A percentile compares a stretch with the other conserved stretches of the same genome.
These are phyloP conservation scores for Rhexocercosporidium sp. DNA, from an alignment of 2,329 filamentous ascomycete genomes.

Conservation along the genomic window DNA sequence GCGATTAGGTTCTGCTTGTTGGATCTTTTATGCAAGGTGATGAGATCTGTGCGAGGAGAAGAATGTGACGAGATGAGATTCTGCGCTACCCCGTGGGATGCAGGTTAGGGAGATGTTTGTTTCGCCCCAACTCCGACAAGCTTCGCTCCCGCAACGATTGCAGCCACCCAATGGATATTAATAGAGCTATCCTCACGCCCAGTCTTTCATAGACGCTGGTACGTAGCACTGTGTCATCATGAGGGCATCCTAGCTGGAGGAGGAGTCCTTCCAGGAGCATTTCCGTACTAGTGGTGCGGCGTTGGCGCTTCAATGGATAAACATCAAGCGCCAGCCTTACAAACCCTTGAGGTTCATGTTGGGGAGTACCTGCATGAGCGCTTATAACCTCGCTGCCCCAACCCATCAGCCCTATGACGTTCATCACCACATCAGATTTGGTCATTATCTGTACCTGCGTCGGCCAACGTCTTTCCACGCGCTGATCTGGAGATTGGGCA, in stretches of 20 bases:
- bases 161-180: constrained; percentile 1
- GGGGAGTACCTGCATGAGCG: constrained; percentile 34
- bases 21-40: constrained; percentile 20
- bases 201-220: constrained; percentile 19
- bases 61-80: constrained; percentile 6
- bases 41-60: constrained; percentile 15
- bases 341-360: constrained; percentile 25
- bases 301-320: constrained; percentile 33
- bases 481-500: constrained; percentile 17
- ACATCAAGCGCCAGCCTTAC: constrained; percentile 33
- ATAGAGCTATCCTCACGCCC: constrained; percentile 9
- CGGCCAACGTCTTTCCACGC: constrained; percentile 17
- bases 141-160: not conserved
- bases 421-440: not conserved
- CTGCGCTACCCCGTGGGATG: constrained; percentile 12
- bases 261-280: not conserved
- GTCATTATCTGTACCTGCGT: constrained; percentile 16
- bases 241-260: not conserved
- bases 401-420: constrained; percentile 34
- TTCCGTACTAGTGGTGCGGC: not conserved
- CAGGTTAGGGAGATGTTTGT: not conserved
- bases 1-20: constrained; percentile 19
- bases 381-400: constrained; percentile 21
- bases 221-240: not conserved
- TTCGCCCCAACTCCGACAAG: constrained; percentile 5